Base-by-base conservation (phyloP, 306 rosid species). In the Medicago truncatula region DNA sequence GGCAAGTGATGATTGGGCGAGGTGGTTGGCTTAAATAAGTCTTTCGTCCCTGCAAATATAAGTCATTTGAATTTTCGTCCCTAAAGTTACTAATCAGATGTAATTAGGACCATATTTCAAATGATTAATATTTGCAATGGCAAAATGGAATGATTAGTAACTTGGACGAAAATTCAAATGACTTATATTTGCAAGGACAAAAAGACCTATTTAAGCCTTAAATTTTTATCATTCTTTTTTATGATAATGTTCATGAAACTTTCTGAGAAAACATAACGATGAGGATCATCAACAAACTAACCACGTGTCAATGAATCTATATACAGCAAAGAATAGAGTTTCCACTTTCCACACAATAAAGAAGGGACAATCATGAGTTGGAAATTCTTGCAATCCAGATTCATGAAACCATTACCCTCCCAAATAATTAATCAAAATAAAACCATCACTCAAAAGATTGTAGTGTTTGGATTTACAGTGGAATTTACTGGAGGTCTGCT, bases 271-370 rank as follows among this genome's bases (percentile, higher is more conserved):
- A 18, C 5, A 18, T 6, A 23, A 59, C 25, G 39, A 16, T 14
- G 11, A 75, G 28, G 83, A 63, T 75, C 70, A 73, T 71, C 23
- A 67, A 76, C 76, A 79, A 56, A 74, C 28, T 81, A 75, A 79
- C n/a, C 67, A 58, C 63, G 21, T 41, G 14, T 46, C 79, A 73
- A 83, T 59, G 83, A 86, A 87, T 85, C 77, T 91, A 94, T 91
- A 49, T 86, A 90, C 96, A 91, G 36, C 73, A 90, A 94, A 89
- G 92, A 94, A 91, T 88, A 20, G 77, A 71, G 74, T 18, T 49
- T 70, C 64, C 49, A 18, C 36, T 78, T 81, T 73, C 86, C 89
- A 76, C 18, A 74, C 38, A 34, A 34, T 34, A 77, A 63, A 71
- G 28, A 49, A 70, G 71, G 78, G 76, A 64, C 62, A 70, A 75